Conservation (phyloP, 495 filamentous ascomycete species). For the Aspergillus ellipticus region DNA sequence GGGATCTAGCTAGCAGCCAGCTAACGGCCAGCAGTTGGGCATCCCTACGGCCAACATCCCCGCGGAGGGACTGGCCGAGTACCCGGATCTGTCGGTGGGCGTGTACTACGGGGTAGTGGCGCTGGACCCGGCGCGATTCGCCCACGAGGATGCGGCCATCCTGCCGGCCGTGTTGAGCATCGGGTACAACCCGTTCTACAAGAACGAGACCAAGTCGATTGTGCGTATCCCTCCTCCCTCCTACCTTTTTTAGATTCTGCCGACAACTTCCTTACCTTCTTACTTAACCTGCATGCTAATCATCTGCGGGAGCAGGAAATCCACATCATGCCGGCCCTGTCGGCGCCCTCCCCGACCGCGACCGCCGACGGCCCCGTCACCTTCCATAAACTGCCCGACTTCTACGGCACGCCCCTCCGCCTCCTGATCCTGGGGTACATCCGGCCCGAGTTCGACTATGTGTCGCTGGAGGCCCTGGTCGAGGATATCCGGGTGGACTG, state of each 20-base stretch:
- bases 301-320: constrained; percentile 72
- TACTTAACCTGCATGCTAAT: too few relatives aligned
- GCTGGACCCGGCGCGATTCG: constrained; percentile 40
- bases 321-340: constrained; percentile 68
- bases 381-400: constrained; percentile 58
- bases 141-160: constrained; percentile 41
- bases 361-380: constrained; percentile 17
- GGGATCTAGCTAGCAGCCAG: too few relatives aligned
- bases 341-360: constrained; percentile 46
- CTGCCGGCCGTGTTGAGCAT: constrained; percentile 92
- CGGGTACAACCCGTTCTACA: constrained; percentile 95
- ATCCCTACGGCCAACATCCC: constrained; percentile 98
- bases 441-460: constrained; percentile 84
- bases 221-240: constrained; percentile 28
- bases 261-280: too few relatives aligned
- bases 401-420: constrained; percentile 78
- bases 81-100: constrained; percentile 66
- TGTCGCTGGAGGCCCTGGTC: constrained; percentile 73
- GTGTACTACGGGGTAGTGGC: constrained; percentile 92
- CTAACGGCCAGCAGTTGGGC: constrained; percentile 56
- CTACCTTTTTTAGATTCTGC: too few relatives aligned
- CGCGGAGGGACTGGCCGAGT: constrained; percentile 68
- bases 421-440: constrained; percentile 83
- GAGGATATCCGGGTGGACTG: constrained; percentile 87
- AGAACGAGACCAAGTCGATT: constrained; percentile 74